Evolutionary conservation across 116 monocot species (phyloP).

Genomic region (Phalaenopsis hybrid): DNA sequence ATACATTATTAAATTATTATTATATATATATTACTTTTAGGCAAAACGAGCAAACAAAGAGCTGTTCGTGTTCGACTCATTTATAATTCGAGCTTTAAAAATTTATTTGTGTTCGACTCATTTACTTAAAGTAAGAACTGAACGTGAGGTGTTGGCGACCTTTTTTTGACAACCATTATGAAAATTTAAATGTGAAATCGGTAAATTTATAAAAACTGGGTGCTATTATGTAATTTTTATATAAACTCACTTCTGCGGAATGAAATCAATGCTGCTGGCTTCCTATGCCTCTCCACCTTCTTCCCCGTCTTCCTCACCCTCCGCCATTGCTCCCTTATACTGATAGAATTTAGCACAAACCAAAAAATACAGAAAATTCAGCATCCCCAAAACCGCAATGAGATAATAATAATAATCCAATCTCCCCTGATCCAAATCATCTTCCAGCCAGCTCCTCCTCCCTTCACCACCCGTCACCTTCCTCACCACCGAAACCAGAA

Average conservation of each 20-base stretch:
- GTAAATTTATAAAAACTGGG: no score
- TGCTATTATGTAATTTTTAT: no score
- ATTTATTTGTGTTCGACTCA: no score
- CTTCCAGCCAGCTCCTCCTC: constrained; percentile 19
- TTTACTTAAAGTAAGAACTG: no score
- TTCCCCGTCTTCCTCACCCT: background rate
- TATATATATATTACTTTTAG: no score
- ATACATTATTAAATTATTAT: no score
- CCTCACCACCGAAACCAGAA: constrained; percentile 20
- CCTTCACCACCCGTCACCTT: constrained; percentile 10
- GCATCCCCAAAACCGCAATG: constrained; percentile 15
- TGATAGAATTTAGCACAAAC: constrained; percentile 19
- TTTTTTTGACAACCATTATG: no score
- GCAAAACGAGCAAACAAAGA: no score
- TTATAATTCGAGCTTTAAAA: no score
- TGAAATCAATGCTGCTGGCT: background rate
- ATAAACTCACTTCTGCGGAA: background rate
- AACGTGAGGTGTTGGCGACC: no score
- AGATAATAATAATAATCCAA: constrained; percentile 36
- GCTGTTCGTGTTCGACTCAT: no score
- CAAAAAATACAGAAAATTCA: constrained; percentile 36
- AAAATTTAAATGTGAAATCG: no score
- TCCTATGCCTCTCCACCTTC: background rate
- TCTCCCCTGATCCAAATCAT: constrained; percentile 26
- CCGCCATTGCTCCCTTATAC: constrained; percentile 11